A percentile compares a stretch with the other conserved stretches of the same genome.
Conservation (phyloP, 148 eudicot species). For the Linanthus parryae region DNA sequence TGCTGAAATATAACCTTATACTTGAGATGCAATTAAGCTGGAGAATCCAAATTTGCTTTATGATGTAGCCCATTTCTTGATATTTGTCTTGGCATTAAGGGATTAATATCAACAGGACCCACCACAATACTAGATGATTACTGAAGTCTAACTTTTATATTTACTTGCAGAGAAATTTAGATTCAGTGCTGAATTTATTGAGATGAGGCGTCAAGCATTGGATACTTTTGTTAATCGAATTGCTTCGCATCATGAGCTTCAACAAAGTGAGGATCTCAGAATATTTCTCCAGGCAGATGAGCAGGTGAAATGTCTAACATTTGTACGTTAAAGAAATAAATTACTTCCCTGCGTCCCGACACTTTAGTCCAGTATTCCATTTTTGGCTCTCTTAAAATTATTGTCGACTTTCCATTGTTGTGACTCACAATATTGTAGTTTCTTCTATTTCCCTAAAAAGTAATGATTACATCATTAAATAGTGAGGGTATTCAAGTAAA, state of each 20-base stretch:
- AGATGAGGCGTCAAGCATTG: conserved; percentile 92
- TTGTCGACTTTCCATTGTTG: too few species aligned
- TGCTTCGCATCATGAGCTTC: conserved; percentile 86
- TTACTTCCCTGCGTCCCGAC: too few species aligned
- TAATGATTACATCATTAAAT: too few species aligned
- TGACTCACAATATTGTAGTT: too few species aligned
- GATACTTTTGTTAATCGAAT: conserved; percentile 87
- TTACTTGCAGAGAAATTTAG: conserved; percentile 88
- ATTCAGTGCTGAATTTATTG: conserved; percentile 97
- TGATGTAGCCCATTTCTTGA: not conserved
- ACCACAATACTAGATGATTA: too few species aligned
- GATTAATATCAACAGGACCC: too few species aligned
- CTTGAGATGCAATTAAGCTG: not conserved
- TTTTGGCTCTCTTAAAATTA: not conserved
- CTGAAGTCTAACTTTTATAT: too few species aligned
- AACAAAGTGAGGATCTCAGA: conserved; percentile 84
- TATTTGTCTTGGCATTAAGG: not conserved
- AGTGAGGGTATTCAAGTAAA: too few species aligned
- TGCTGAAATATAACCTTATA: too few species aligned
- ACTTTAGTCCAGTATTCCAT: too few species aligned
- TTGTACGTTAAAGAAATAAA: not conserved
- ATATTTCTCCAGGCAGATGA: conserved; percentile 91
- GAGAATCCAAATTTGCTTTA: not conserved
- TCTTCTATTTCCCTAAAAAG: too few species aligned
- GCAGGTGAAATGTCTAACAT: conserved; percentile 50